Conservation (phyloP, 2,329 filamentous ascomycete species). For the Bipolaris gigantea region DNA sequence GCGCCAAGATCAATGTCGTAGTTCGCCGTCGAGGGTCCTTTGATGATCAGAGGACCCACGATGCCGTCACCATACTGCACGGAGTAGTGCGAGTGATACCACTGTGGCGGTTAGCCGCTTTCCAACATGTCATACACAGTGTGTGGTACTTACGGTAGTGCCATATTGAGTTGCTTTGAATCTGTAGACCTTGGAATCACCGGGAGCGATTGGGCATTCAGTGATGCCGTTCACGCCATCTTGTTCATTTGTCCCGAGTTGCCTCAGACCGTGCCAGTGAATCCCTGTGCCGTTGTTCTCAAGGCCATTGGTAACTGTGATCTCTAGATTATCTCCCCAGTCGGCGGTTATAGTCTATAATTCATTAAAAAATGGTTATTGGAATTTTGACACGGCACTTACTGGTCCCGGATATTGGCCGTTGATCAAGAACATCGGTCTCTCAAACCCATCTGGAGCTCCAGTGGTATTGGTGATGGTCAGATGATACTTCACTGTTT, state of each 20-base stretch:
- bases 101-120: slow-evolving; percentile 45
- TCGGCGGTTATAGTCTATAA: slow-evolving; percentile 47
- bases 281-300: slow-evolving; percentile 53
- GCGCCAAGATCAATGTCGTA: slow-evolving; percentile 51
- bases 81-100: slow-evolving; percentile 51
- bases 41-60: slow-evolving; percentile 46
- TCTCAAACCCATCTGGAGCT: slow-evolving; percentile 51
- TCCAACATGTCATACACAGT: background rate
- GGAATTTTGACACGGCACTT: slow-evolving; percentile 23
- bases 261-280: slow-evolving; percentile 57
- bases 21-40: slow-evolving; percentile 46
- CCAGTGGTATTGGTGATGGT: slow-evolving; percentile 49
- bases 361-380: slow-evolving; percentile 16
- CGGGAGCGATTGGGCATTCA: slow-evolving; percentile 70
- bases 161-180: slow-evolving; percentile 44
- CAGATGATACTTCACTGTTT: slow-evolving; percentile 48
- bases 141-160: slow-evolving; percentile 26
- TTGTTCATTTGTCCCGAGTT: slow-evolving; percentile 46
- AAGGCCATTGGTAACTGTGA: slow-evolving; percentile 45
- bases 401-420: slow-evolving; percentile 53
- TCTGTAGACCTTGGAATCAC: slow-evolving; percentile 40
- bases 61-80: slow-evolving; percentile 49
- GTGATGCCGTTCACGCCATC: slow-evolving; percentile 55
- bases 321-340: slow-evolving; percentile 46
- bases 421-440: slow-evolving; percentile 49